Base-by-base conservation (phyloP, 441 rosid genomes). In the Adansonia grandidieri region DNA sequence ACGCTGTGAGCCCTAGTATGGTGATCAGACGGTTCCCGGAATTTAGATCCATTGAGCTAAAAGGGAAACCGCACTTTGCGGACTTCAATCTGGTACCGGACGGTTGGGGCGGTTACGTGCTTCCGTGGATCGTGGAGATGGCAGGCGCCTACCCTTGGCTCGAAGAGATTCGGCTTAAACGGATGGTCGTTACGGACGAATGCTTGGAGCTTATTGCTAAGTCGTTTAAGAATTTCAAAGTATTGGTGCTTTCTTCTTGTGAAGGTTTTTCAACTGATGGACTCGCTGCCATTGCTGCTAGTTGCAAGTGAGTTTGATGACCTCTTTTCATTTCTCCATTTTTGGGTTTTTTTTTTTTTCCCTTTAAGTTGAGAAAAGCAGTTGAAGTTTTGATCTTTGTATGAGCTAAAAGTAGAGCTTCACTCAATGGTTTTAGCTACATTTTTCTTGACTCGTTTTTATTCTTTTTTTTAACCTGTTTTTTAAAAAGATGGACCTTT, bases 191-290 rank as follows among this genome's bases (percentile, higher is more conserved):
- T 66, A 86, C 87, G 15, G 98, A 95, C 77, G 95, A 91, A 68
- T 77, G 91, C 77, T 84, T 95, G 87, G 96, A 92, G 87, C 78
- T 89, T 68, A 90, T 93, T 17, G 89, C 96, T 15, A 89, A 86
- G 86, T 85, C 89, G 15, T 95, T 95, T 81, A 89, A 90, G 79
- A 88, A 87, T 76, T 92, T 95, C 67, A 91, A 89, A 79, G 90
- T 87, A 14, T 80, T 93, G 81, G 94, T 92, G 45, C 84, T 95
- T 79, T 85, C 86, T 58, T 86, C 91, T 10, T 93, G 98, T 72
- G 98, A 95, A 80, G 98, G 98, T 22, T 95, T 95, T 86, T 90
- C 97, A 19, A 91, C 98, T 24, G 93, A 85, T 70, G 98, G 98
- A 42, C 89, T 95, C 40, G 97, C 96, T 71, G 90, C 97, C 85